phyloP scores from a whole-genome alignment of 257 asterid species.

The Coffea canephora region DNA sequence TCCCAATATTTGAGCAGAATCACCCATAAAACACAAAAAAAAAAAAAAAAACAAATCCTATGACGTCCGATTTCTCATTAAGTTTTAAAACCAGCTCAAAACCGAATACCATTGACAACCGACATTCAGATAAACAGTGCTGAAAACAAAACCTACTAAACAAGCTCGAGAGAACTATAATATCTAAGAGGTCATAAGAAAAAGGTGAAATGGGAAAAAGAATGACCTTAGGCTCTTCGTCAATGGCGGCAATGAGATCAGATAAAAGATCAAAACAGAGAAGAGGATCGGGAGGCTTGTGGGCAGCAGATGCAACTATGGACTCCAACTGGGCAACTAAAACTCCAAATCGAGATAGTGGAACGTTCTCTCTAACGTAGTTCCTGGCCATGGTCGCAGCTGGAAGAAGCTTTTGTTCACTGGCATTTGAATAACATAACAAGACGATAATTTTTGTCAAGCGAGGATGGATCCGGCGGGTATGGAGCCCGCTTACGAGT shows the following conservation, averaged over 20 bases:
- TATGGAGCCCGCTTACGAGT: background rate
- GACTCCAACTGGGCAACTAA: slow-evolving; percentile 98
- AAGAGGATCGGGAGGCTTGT: slow-evolving; percentile 89
- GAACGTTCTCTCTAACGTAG: slow-evolving; percentile 44
- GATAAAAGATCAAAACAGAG: slow-evolving; percentile 95
- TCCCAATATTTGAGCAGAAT: background rate
- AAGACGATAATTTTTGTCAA: background rate
- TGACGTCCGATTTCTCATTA: background rate
- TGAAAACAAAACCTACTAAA: too few species aligned
- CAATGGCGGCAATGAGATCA: slow-evolving; percentile 85
- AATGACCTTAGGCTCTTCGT: slow-evolving; percentile 78
- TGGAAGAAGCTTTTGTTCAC: background rate
- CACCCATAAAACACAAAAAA: background rate
- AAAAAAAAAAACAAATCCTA: background rate
- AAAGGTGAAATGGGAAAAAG: background rate
- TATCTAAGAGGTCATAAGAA: background rate
- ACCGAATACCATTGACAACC: background rate
- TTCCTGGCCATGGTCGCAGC: slow-evolving; percentile 52
- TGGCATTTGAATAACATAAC: background rate
- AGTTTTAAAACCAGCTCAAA: background rate
- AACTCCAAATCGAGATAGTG: slow-evolving; percentile 83
- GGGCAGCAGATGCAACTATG: slow-evolving; percentile 85
- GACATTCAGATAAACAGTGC: background rate
- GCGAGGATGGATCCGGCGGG: background rate
- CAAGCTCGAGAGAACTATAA: too few species aligned